These are phyloP conservation scores for Yarrowia sp. DNA, from an alignment of 805 yeast species.

Conservation along the genomic window DNA sequence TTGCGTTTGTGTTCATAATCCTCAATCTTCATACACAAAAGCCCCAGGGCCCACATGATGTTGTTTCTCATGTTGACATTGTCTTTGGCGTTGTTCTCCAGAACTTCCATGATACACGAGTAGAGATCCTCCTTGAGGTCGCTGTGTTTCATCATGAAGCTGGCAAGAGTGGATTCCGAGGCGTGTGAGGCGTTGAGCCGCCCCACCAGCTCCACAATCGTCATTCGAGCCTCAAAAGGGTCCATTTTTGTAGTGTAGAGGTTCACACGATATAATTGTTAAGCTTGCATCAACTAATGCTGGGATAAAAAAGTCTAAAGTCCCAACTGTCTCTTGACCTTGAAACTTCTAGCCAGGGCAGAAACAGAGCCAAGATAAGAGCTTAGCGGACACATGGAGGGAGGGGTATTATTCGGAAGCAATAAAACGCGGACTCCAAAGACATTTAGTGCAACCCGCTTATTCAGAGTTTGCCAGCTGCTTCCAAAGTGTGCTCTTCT, in stretches of 20 bases:
- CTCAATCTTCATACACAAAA: slow-evolving; percentile 42
- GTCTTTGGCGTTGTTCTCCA: slow-evolving; percentile 39
- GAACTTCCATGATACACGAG: slow-evolving; percentile 61
- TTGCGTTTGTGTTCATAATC: slow-evolving; percentile 21
- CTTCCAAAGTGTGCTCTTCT: neutral
- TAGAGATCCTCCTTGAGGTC: slow-evolving; percentile 68
- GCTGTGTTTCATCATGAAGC: slow-evolving; percentile 39
- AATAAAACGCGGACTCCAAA: no score
- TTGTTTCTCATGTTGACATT: slow-evolving; percentile 55
- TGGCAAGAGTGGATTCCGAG: slow-evolving; percentile 35
- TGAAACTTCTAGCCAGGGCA: no score
- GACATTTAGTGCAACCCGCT: no score
- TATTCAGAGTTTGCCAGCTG: neutral
- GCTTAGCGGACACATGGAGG: neutral
- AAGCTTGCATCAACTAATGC: slow-evolving; percentile 10
- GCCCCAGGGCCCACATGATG: slow-evolving; percentile 66
- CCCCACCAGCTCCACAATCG: slow-evolving; percentile 65
- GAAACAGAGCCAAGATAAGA: neutral
- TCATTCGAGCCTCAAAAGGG: slow-evolving; percentile 80
- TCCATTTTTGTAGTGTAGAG: slow-evolving; percentile 55
- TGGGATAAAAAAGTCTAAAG: neutral
- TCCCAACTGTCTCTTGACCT: neutral
- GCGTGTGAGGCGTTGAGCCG: slow-evolving; percentile 58
- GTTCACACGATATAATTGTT: neutral
- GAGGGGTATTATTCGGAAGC: no score